These are phyloP conservation scores for Zoysia matrella DNA, from an alignment of 202 grass and related monocot genomes.

Conservation along the genomic window DNA sequence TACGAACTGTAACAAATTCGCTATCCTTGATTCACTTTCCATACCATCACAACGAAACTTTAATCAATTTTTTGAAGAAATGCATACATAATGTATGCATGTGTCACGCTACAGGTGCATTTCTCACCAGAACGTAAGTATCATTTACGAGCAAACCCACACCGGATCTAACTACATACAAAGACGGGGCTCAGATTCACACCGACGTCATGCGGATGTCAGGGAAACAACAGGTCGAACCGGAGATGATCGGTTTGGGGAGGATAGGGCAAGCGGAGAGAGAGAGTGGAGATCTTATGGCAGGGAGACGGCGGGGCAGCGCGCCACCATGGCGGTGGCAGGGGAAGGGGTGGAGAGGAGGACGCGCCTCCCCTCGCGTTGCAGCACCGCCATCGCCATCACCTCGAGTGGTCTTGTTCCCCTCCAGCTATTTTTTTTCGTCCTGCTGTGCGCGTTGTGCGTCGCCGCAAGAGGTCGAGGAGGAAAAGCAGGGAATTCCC, in stretches of 20 bases:
- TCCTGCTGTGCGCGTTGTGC: neutral
- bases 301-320: slow-evolving; percentile 42
- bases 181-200: neutral
- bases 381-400: slow-evolving; percentile 79
- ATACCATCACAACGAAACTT: slow-evolving; percentile 1
- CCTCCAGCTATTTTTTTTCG: neutral
- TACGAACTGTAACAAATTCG: neutral
- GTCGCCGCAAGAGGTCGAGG: slow-evolving; percentile 5
- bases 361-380: slow-evolving; percentile 66
- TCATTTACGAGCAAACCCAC: neutral
- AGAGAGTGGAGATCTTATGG: slow-evolving; percentile 50
- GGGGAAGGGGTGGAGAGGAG: slow-evolving; percentile 54
- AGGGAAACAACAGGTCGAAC: neutral
- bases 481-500: neutral
- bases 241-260: neutral
- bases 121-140: neutral
- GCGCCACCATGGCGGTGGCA: slow-evolving; percentile 40
- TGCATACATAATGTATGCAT: neutral
- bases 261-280: neutral
- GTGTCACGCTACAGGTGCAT: neutral
- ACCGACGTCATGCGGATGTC: neutral
- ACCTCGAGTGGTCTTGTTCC: slow-evolving; percentile 8
- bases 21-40: neutral
- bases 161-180: neutral
- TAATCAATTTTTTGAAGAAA: neutral